Evolutionary conservation across 352 stramenopile species (phyloP).

Genomic region (Blastocystis sp.): DNA sequence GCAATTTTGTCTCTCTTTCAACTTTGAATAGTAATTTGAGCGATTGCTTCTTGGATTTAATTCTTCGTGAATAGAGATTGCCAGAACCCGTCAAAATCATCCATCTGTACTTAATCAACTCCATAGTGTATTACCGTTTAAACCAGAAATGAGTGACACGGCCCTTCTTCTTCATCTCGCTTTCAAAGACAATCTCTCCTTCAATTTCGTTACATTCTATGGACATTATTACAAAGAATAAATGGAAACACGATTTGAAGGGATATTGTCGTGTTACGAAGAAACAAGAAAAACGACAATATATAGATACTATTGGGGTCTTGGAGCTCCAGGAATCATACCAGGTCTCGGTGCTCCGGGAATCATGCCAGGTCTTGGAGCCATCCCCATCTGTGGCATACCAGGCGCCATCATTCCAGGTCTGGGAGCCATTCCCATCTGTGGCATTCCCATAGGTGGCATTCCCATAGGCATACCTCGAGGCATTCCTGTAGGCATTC

Average conservation of each 20-base stretch:
- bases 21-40: slow-evolving; percentile 2
- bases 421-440: slow-evolving; percentile 64
- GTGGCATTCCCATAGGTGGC: slow-evolving; percentile 43
- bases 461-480: slow-evolving; percentile 23
- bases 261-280: slow-evolving; percentile 61
- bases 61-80: not conserved
- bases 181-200: slow-evolving; percentile 28
- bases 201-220: slow-evolving; percentile 39
- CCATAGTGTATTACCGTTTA: not conserved
- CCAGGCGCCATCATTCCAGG: slow-evolving; percentile 70
- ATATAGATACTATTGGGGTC: slow-evolving; percentile 18
- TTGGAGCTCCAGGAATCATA: slow-evolving; percentile 70
- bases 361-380: slow-evolving; percentile 73
- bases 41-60: not conserved
- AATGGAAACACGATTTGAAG: slow-evolving; percentile 16
- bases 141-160: slow-evolving; percentile 46
- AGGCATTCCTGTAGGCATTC: not conserved
- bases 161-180: slow-evolving; percentile 28
- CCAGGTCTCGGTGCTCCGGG: slow-evolving; percentile 68
- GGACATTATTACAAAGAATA: slow-evolving; percentile 43
- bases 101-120: not conserved
- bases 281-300: slow-evolving; percentile 61
- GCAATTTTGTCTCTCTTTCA: not conserved
- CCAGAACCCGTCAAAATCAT: not conserved
- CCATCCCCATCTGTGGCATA: slow-evolving; percentile 73